Conservation (phyloP, 2,329 filamentous ascomycete genomes). For the Xylaria sp. region DNA sequence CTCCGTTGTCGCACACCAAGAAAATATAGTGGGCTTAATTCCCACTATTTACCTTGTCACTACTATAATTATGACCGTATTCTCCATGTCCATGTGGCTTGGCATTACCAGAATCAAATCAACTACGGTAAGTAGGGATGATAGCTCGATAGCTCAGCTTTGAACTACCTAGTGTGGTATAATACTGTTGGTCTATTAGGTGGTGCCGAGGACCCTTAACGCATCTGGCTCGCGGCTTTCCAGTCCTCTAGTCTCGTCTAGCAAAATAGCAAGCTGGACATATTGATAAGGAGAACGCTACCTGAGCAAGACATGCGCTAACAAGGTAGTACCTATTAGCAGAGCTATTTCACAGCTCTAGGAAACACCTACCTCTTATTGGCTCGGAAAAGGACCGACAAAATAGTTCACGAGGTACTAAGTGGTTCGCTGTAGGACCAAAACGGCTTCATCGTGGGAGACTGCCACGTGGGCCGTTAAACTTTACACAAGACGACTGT, state of each 20-base stretch:
- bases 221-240: too few relatives aligned
- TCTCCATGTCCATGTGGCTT: neutral
- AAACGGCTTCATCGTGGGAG: neutral
- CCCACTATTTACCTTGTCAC: neutral
- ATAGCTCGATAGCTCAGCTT: neutral
- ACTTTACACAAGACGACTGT: neutral
- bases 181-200: neutral
- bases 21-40: conserved; percentile 1
- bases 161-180: neutral
- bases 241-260: too few relatives aligned
- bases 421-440: neutral
- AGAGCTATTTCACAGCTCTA: neutral
- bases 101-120: neutral
- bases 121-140: neutral
- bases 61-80: neutral
- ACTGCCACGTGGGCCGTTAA: neutral
- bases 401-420: neutral
- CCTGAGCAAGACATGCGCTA: too few relatives aligned
- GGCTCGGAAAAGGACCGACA: neutral
- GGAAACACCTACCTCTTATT: neutral
- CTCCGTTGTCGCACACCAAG: neutral
- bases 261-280: too few relatives aligned
- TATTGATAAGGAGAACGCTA: too few relatives aligned
- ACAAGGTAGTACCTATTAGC: too few relatives aligned
- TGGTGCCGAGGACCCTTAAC: too few relatives aligned